Percentiles rank a stretch among this genome's conserved stretches.
These are phyloP conservation scores for Nitzschia inconspicua DNA, from an alignment of 108 stramenopile genomes.

Conservation along the genomic window DNA sequence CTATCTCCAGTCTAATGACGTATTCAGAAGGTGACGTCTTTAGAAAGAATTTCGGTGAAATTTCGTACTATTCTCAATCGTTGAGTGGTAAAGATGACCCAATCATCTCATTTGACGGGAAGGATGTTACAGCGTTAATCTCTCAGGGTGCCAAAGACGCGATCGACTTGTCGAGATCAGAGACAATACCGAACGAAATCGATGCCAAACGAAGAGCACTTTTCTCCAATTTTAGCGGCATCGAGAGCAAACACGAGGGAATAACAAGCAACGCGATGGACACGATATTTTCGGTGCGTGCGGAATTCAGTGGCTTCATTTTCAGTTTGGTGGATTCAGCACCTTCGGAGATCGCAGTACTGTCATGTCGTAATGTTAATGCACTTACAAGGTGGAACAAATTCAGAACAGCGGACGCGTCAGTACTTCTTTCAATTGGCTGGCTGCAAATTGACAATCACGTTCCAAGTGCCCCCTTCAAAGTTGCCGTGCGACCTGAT, in stretches of 20 bases:
- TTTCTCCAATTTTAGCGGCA: slow-evolving; percentile 4
- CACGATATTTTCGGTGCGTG: slow-evolving; percentile 38
- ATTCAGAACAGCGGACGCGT: slow-evolving; percentile 43
- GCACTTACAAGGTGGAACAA: slow-evolving; percentile 55
- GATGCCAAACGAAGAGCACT: slow-evolving; percentile 40
- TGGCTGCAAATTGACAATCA: slow-evolving; percentile 82
- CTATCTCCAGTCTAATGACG: slow-evolving; percentile 6
- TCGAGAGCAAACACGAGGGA: slow-evolving; percentile 4
- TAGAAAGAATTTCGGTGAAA: slow-evolving; percentile 18
- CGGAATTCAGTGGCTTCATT: slow-evolving; percentile 53
- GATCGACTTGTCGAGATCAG: slow-evolving; percentile 1
- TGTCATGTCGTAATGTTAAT: slow-evolving; percentile 49
- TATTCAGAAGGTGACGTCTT: slow-evolving; percentile 10
- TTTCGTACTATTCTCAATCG: slow-evolving; percentile 21
- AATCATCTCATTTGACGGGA: too few relatives aligned
- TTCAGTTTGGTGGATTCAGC: slow-evolving; percentile 66
- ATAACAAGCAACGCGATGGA: slow-evolving; percentile 20
- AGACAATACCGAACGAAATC: slow-evolving; percentile 31
- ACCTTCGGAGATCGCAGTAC: slow-evolving; percentile 61
- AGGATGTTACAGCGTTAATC: slow-evolving; percentile 11
- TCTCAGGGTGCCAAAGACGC: slow-evolving; percentile 25
- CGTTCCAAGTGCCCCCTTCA: slow-evolving; percentile 64
- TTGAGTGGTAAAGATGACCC: neutral
- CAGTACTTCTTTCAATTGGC: slow-evolving; percentile 42
- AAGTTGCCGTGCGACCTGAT: slow-evolving; percentile 63